Conservation (phyloP, 306 rosid species). For the Gleditsia sinensis region DNA sequence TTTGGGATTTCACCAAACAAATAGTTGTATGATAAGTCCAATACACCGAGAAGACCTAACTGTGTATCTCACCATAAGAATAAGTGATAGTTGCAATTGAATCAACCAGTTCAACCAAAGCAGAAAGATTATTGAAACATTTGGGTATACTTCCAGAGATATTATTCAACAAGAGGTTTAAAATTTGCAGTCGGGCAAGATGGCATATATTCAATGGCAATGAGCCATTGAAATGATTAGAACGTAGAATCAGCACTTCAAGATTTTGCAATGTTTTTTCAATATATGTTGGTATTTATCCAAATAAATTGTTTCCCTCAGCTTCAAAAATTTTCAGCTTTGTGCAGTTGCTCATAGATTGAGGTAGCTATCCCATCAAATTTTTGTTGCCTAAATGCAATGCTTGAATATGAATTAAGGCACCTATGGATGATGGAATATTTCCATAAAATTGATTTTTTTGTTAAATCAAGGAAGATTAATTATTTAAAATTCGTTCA, state of each 20-base stretch:
- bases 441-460: slow-evolving; percentile 13
- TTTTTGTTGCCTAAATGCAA: background rate
- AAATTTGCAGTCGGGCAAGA: background rate
- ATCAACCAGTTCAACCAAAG: background rate
- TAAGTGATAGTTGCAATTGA: background rate
- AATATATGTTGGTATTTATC: background rate
- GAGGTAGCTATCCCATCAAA: background rate
- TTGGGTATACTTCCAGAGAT: background rate
- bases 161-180: slow-evolving; percentile 6
- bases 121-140: background rate
- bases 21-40: background rate
- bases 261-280: background rate
- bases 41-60: background rate
- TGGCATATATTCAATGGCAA: background rate
- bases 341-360: background rate
- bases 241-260: background rate
- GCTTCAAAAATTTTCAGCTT: background rate
- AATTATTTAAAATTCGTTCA: background rate
- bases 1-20: background rate
- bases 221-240: slow-evolving; percentile 2
- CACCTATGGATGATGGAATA: slow-evolving; percentile 2
- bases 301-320: background rate
- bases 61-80: background rate
- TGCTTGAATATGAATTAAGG: background rate
- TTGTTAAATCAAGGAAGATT: background rate